A percentile compares a stretch with the other conserved stretches of the same genome.
phyloP scores from a whole-genome alignment of 78 protist species.

The Blattamonas nauphoetae region DNA sequence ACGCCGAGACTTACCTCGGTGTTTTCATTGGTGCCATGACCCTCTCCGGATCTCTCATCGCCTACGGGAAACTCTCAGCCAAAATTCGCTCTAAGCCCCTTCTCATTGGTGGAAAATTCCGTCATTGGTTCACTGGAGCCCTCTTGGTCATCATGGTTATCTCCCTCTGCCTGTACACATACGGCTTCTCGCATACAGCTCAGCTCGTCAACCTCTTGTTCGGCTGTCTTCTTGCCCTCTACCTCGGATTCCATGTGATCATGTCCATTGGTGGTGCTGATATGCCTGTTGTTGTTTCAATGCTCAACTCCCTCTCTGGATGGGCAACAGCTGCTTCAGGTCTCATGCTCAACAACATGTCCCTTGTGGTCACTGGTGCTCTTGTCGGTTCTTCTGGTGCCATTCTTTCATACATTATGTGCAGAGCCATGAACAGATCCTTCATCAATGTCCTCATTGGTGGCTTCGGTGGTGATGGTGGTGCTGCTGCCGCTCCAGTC shows the following conservation, averaged over 20 bases:
- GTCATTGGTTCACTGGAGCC: conserved; percentile 23
- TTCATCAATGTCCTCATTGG: conserved; percentile 75
- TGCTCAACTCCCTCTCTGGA: conserved; percentile 85
- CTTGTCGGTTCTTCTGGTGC: conserved; percentile 91
- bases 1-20: neutral
- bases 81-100: conserved; percentile 18
- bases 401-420: conserved; percentile 89
- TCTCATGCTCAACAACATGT: conserved; percentile 61
- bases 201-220: neutral
- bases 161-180: conserved; percentile 21
- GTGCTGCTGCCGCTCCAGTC: neutral
- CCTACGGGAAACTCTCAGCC: conserved; percentile 82
- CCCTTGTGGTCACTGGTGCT: conserved; percentile 80
- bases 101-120: neutral
- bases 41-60: conserved; percentile 78
- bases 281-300: conserved; percentile 93
- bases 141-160: conserved; percentile 30
- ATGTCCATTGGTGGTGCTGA: conserved; percentile 92
- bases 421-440: conserved; percentile 89
- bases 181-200: neutral
- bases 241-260: conserved; percentile 63
- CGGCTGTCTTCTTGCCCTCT: conserved; percentile 30
- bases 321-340: conserved; percentile 78
- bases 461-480: conserved; percentile 61
- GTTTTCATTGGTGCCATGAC: conserved; percentile 54